Base-by-base conservation (phyloP, 345 rosid genomes). In the Linum trigynum region DNA sequence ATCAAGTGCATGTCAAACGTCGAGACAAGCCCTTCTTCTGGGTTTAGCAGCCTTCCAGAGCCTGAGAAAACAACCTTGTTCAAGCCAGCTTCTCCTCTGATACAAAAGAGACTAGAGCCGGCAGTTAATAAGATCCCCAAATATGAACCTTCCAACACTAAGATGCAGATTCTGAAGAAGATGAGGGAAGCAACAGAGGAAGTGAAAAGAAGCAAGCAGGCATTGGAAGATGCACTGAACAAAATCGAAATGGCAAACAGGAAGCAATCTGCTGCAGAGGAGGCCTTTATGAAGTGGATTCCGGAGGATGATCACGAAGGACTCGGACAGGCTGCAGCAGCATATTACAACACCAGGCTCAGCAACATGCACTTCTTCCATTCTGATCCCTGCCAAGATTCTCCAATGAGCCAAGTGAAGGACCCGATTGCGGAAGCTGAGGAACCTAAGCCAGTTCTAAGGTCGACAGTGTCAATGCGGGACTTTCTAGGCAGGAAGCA, bases 391-490 rank as follows among this genome's bases (percentile, higher is more conserved):
- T 70, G 65, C 0, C 79, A 67, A 39, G 75, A 69, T 39, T 76
- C 84, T 39, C 87, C 81, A 3, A 64, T 80, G n/a, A 67, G 74
- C 60, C 78, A 77, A 67, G 37, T 65, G 58, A 81, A 67, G 73
- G 74, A 75, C 42, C 66, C 68, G 2, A 73, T 64, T 39, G 58
- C 73, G 38, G 62, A 51, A 3, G 65, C 60, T 2, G 76, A 78
- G 14, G 81, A 73, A 35, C 69, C 81, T 3, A 87, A 76, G 74
- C 90, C 91, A 7, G 80, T 79, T 64, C 8, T 80, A 36, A 86
- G 80, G 77, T 66, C 96, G 57, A 85, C 85, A 1, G 85, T 94
- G 71, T 94, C 99, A 7, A 94, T 94, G 97, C 80, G 96, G 5
- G 96, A 94, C 67, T 81, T 94, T n/a, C 84, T 94, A 23, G 84